These are phyloP conservation scores for Agastache rugosa DNA, from an alignment of 257 asterid species.

Conservation along the genomic window DNA sequence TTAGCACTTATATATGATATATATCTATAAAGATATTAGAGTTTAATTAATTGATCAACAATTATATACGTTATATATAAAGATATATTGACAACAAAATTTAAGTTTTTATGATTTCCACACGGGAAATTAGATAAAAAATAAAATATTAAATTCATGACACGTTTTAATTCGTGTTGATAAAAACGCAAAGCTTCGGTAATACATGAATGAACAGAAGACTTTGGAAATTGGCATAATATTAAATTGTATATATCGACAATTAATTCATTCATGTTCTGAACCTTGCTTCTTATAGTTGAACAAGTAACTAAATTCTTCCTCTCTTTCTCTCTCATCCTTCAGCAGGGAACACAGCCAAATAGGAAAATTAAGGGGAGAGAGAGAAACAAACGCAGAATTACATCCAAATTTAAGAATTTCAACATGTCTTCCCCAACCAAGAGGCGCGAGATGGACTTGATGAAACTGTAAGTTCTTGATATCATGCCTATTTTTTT, in stretches of 20 bases:
- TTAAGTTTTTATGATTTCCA: no score
- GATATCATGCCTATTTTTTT: not conserved
- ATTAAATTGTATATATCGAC: not conserved
- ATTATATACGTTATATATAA: no score
- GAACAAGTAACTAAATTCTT: conserved; percentile 32
- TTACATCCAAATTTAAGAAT: conserved; percentile 15
- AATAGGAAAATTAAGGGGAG: not conserved
- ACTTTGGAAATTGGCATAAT: not conserved
- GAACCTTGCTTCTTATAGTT: conserved; percentile 22
- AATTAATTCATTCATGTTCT: conserved; percentile 30
- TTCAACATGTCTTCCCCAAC: conserved; percentile 91
- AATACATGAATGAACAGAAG: not conserved
- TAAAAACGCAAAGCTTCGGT: not conserved
- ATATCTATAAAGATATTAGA: no score
- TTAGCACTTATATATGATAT: no score
- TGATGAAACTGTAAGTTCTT: conserved; percentile 80
- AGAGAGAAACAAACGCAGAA: not conserved
- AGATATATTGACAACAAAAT: no score
- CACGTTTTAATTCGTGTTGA: not conserved
- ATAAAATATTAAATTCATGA: not conserved
- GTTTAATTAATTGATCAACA: no score
- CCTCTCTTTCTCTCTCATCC: conserved; percentile 15
- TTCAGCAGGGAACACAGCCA: not conserved
- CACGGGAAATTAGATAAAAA: no score
- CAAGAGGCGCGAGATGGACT: conserved; percentile 99